Percentiles rank a stretch among this genome's conserved stretches.
Evolutionary conservation across 2,329 filamentous ascomycete genomes (phyloP).

Genomic region (Fusarium scirpi): DNA sequence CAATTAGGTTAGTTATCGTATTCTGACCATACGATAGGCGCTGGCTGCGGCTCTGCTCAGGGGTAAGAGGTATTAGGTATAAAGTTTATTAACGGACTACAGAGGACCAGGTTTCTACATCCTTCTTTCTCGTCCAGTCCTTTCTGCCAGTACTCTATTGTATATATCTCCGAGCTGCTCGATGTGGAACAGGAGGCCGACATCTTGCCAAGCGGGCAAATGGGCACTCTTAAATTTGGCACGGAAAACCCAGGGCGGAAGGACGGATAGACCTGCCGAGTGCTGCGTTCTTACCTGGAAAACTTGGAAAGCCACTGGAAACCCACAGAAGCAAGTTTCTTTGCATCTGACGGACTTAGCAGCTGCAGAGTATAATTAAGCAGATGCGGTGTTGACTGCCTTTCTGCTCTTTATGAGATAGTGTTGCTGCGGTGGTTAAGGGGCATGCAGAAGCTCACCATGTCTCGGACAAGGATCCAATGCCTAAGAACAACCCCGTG

Average conservation of each 20-base stretch:
- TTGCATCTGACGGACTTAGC: slow-evolving; percentile 6
- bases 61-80: slow-evolving; percentile 22
- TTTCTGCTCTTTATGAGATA: slow-evolving; percentile 30
- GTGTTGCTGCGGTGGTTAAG: slow-evolving; percentile 46
- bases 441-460: slow-evolving; percentile 47
- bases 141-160: neutral
- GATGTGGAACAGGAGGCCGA: slow-evolving; percentile 11
- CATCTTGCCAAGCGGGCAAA: slow-evolving; percentile 10
- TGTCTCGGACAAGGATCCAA: slow-evolving; percentile 43
- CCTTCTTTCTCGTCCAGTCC: neutral
- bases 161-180: slow-evolving; percentile 16
- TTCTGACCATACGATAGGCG: slow-evolving; percentile 26
- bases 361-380: slow-evolving; percentile 45
- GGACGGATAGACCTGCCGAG: slow-evolving; percentile 16
- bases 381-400: slow-evolving; percentile 33
- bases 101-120: neutral
- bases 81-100: slow-evolving; percentile 10
- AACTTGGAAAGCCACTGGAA: neutral
- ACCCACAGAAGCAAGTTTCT: slow-evolving; percentile 19
- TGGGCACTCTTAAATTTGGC: slow-evolving; percentile 1
- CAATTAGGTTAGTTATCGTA: slow-evolving; percentile 21
- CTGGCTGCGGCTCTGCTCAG: slow-evolving; percentile 40
- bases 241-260: slow-evolving; percentile 2
- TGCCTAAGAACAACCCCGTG: slow-evolving; percentile 41
- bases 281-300: neutral